Base-by-base conservation (phyloP, 495 filamentous ascomycete species). In the Parmelia sp. region DNA sequence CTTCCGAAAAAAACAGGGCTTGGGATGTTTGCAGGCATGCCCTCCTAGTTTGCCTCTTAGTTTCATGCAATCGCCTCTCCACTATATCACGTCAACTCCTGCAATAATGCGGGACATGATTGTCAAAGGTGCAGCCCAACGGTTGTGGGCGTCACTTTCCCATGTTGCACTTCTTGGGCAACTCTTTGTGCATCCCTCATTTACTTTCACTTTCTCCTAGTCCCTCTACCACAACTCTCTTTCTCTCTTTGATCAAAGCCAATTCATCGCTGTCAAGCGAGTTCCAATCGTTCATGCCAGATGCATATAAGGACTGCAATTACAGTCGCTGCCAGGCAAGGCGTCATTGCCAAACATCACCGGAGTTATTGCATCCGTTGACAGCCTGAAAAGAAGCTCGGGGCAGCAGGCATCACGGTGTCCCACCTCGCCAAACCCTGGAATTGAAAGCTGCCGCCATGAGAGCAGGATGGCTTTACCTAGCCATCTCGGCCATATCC, bases 401-500 rank as follows among this genome's bases (percentile, higher is more conserved):
- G 29, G 19, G 53, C 31, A 19, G 45, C 47, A 63, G 61, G 23
- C 37, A 57, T 37, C n/a, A 39, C 61, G 35, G 44, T 42, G 25
- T 57, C 11, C 29, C 44, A 14, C 39, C 60, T 21, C 11, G 27
- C 21, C n/a, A 27, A 23, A 40, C 27, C 4, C 44, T 31, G 23
- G 9, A 25, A 12, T 37, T 25, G 19, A 29, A 40, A 35, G 37
- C 40, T 57, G 39, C 61, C 39, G 58, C 27, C 42, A 67, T 67
- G 65, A 61, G 57, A 14, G 45, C 29, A 23, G 9, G 35, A 44
- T 57, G 44, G 56, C 51, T 62, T 23, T 64, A 64, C 27, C 29
- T 36, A 15, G 56, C 47, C 31, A 42, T 33, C 27, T 62, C 40
- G 8, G 36, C 59, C 37, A 33, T 64, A 19, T 42, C 63, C 33